These are phyloP conservation scores for Cymbopogon citratus DNA, from an alignment of 176 grass and related monocot genomes.

Conservation along the genomic window DNA sequence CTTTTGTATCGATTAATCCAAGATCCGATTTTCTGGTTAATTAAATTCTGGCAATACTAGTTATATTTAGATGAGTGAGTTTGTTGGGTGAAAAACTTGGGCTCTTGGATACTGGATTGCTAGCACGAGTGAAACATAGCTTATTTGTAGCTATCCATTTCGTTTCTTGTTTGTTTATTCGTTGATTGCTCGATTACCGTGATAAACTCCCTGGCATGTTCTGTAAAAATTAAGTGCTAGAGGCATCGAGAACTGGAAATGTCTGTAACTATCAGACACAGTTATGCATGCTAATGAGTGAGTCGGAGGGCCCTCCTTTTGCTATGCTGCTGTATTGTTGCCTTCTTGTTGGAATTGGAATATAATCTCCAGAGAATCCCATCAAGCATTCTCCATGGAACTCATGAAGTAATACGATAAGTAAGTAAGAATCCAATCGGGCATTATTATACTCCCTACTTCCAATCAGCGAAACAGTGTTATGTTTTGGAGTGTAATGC, in stretches of 20 bases:
- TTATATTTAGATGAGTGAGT: background rate
- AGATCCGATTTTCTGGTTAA: constrained; percentile 1
- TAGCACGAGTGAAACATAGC: background rate
- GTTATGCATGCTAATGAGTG: background rate
- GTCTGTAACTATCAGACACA: background rate
- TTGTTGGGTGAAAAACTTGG: background rate
- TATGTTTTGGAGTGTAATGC: background rate
- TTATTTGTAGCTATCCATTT: background rate
- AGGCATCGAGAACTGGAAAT: background rate
- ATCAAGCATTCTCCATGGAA: constrained; percentile 5
- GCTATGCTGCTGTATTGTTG: background rate
- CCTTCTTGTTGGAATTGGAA: constrained; percentile 22
- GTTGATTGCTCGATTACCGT: background rate
- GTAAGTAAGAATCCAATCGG: background rate
- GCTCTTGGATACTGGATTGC: background rate
- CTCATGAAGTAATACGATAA: background rate
- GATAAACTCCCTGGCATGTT: background rate
- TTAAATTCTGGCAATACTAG: background rate
- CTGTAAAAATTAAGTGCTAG: background rate
- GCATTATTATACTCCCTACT: background rate
- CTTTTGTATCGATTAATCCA: background rate
- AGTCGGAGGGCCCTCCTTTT: background rate
- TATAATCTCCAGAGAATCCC: background rate
- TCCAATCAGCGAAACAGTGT: background rate
- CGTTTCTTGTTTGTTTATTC: background rate